Base-by-base conservation (phyloP, 805 yeast genomes). In the Sungouiozyma ichnusensis region DNA sequence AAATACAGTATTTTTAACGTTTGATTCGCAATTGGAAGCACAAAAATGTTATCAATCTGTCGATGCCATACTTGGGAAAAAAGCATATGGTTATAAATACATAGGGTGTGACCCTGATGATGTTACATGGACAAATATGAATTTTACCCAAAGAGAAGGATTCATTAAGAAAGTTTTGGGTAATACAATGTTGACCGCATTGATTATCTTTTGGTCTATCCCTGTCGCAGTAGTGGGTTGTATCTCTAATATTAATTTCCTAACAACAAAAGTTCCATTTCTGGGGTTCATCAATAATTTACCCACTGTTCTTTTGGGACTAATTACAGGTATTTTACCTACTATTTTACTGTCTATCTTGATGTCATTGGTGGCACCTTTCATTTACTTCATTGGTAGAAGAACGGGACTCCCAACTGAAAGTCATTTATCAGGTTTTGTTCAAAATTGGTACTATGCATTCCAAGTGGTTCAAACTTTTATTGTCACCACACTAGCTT, bases 151-250 rank as follows among this genome's bases (percentile, higher is more conserved):
- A 60, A 64, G 65, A 47, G 72, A 71, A 55, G 77, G 95, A 62
- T 58, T 71, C 36, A 47, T 73, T 17, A 81, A 78, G 66, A 71
- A 69, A 44, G 43, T 73, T 18, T 65, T 73, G 41, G 90, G 94
- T 1, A 70, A 68, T 42, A 68, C 84, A 14, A 66, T 86, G 39
- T 69, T 83, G 54, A 76, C 83, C 19, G 54, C 76, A 44, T 67
- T 81, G 63, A 77, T 90, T 47, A 75, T 90, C 38, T 86, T 87
- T 65, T 90, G 97, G 97, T 80, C 95, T 35, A 79, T 90, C 53
- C 98, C 98, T 8, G 97, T 90, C 33, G 95, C 97, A n/a, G 87
- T 86, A 54, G 95, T 90, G 40, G 97, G 97, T 75, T 74, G 78
- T 52, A 81, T 92, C 49, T 90, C 97, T 18, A 92, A 90, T 64